Percentiles rank a stretch among this genome's conserved stretches.
phyloP scores from a whole-genome alignment of 208 protist species.

The Borovskyia barvae region DNA sequence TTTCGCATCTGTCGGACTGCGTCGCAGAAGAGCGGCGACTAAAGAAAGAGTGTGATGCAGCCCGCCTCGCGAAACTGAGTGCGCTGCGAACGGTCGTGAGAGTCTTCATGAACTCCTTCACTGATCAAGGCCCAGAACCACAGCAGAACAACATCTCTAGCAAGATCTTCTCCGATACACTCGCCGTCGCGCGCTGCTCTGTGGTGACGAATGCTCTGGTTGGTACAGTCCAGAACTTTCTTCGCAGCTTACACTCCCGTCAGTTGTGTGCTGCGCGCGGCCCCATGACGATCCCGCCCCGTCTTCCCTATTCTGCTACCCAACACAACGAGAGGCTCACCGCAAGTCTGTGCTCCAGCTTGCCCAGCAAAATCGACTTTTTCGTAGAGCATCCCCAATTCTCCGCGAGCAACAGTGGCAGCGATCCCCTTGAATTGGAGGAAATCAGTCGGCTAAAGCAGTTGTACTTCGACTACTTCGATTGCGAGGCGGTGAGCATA shows the following conservation, averaged over 20 bases:
- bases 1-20: constrained; percentile 57
- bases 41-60: constrained; percentile 55
- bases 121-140: constrained; percentile 1
- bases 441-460: constrained; percentile 76
- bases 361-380: not conserved
- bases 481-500: constrained; percentile 71
- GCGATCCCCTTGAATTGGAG: constrained; percentile 59
- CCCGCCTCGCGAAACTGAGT: constrained; percentile 45
- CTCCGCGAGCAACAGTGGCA: constrained; percentile 15
- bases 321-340: constrained; percentile 8
- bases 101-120: constrained; percentile 52
- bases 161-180: constrained; percentile 25
- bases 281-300: not conserved
- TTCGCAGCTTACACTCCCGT: constrained; percentile 49
- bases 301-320: not conserved
- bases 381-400: constrained; percentile 7
- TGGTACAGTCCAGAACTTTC: constrained; percentile 66
- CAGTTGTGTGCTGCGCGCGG: constrained; percentile 14
- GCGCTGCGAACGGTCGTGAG: constrained; percentile 70
- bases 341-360: constrained; percentile 10
- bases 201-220: constrained; percentile 71
- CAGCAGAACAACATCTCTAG: not conserved
- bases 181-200: constrained; percentile 69
- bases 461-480: constrained; percentile 90
- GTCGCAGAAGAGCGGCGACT: constrained; percentile 56